phyloP scores from a whole-genome alignment of 2,329 filamentous ascomycete genomes.

The Fusarium nisikadoi region DNA sequence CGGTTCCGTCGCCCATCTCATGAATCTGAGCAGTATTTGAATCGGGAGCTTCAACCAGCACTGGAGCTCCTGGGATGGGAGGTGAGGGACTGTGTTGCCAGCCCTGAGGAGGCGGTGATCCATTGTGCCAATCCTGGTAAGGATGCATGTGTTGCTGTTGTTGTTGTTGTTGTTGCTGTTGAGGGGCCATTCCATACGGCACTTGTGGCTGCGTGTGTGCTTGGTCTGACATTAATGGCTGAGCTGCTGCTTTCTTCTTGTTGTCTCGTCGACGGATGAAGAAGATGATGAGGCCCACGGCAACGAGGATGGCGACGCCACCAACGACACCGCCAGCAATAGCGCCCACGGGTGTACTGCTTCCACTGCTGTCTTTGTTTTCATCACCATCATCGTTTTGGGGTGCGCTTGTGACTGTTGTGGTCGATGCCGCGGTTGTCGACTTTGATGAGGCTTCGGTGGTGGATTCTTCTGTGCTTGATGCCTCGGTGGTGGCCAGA shows the following conservation, averaged over 20 bases:
- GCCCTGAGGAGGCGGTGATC: slow-evolving; percentile 5
- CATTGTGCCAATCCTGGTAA: slow-evolving; percentile 19
- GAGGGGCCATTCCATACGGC: slow-evolving; percentile 3
- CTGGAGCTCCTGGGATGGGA: neutral
- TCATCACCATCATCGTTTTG: neutral
- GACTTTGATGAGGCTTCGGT: neutral
- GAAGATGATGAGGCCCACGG: slow-evolving; percentile 12
- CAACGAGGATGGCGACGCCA: slow-evolving; percentile 17
- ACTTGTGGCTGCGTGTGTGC: slow-evolving; percentile 14
- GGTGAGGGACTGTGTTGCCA: slow-evolving; percentile 17
- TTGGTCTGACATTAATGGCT: slow-evolving; percentile 10
- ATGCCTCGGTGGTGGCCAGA: neutral
- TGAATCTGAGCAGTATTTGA: slow-evolving; percentile 5
- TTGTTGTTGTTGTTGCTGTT: neutral
- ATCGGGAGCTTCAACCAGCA: slow-evolving; percentile 18
- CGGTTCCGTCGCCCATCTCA: slow-evolving; percentile 14
- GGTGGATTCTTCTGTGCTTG: neutral
- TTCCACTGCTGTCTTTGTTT: neutral
- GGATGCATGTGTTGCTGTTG: slow-evolving; percentile 2
- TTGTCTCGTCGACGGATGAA: slow-evolving; percentile 29
- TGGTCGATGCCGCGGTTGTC: neutral
- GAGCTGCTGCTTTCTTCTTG: slow-evolving; percentile 6
- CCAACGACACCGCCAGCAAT: slow-evolving; percentile 32
- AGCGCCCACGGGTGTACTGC: slow-evolving; percentile 14
- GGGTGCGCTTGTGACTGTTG: neutral